Base-by-base conservation (phyloP, 108 stramenopile genomes). In the Nitzschia putrida region DNA sequence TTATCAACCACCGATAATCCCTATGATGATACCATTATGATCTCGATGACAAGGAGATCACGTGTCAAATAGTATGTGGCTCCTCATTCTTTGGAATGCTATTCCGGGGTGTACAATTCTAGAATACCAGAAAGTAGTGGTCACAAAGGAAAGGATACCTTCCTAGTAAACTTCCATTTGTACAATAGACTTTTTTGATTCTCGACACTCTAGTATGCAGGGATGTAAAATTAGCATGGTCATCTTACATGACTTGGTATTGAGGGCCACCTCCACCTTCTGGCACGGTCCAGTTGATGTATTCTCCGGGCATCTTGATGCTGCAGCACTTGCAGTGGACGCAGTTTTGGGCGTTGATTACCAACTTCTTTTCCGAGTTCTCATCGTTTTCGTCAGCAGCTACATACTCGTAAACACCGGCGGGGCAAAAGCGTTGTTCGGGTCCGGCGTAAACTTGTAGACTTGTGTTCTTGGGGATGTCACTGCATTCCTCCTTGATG, bases 301-400 rank as follows among this genome's bases (percentile, higher is more conserved):
- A 98, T 80, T 99, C 96, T 16, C 83, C 49, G 1, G 97, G 99
- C 94, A 91, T 99, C 77, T 99, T 99, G 82, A 99, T 99, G 57
- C 93, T 90, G 84, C 99, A 99, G 72, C 94, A 95, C 73, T 99
- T 99, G 85, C 99, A 99, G 74, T 99, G 99, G 41, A 99, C 85
- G 73, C 99, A 99, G 71, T 99, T 99, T 72, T 98, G 78, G 7
- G 97, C 97, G 74, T 98, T 98, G 72, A 98, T 98, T 8, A 98
- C 95, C 64, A 98, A 76, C 72, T 94, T 88, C 56, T 86, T 79
- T 39, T 90, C 72, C 8, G 29, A 6, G 13, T 63, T 57, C 23
- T 51, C 85, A 20, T 89, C 92, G n/a, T 20, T n/a, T 59, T 34
- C 58, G 47, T 66, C 65, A 7, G 68, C 56, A 13, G 78, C 79